Conservation (phyloP, 768 basidiomycete species). For the Podaxis sp. region DNA sequence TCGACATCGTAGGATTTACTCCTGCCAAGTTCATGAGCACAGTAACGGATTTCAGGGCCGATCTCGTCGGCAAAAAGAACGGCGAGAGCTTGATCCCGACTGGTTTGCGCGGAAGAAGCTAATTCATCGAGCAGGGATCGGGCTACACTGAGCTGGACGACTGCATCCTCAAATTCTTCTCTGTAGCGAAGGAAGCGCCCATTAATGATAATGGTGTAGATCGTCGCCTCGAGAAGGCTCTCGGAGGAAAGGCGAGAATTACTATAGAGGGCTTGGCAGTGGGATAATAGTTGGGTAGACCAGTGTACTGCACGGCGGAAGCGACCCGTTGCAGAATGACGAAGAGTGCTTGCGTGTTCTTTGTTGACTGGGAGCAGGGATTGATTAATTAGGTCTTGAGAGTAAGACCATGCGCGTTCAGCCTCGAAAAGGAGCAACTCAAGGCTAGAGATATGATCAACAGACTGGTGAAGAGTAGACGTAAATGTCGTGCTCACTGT, state of each 20-base stretch:
- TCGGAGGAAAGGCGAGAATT: conserved; percentile 51
- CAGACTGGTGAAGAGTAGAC: conserved; percentile 12
- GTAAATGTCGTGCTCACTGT: conserved; percentile 50
- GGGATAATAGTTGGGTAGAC: conserved; percentile 74
- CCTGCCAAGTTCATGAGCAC: conserved; percentile 84
- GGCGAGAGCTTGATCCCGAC: conserved; percentile 85
- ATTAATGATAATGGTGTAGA: conserved; percentile 78
- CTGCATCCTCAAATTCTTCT: conserved; percentile 71
- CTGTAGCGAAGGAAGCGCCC: conserved; percentile 81
- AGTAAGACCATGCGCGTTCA: conserved; percentile 89
- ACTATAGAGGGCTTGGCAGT: conserved; percentile 62
- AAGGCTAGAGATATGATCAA: conserved; percentile 43
- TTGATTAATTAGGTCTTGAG: conserved; percentile 68
- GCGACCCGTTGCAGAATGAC: conserved; percentile 74
- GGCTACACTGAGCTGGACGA: conserved; percentile 80
- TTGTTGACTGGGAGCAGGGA: conserved; percentile 52
- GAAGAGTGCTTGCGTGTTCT: conserved; percentile 51
- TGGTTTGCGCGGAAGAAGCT: conserved; percentile 59
- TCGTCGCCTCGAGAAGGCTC: conserved; percentile 64
- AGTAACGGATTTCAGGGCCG: conserved; percentile 88
- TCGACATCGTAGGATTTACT: conserved; percentile 81
- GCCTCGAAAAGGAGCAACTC: conserved; percentile 86
- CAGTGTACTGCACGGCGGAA: conserved; percentile 79
- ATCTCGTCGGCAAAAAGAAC: conserved; percentile 82
- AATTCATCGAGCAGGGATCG: conserved; percentile 69